A percentile compares a stretch with the other conserved stretches of the same genome.
These are phyloP conservation scores for Plantago coronopus DNA, from an alignment of 305 asterid species.

Conservation along the genomic window DNA sequence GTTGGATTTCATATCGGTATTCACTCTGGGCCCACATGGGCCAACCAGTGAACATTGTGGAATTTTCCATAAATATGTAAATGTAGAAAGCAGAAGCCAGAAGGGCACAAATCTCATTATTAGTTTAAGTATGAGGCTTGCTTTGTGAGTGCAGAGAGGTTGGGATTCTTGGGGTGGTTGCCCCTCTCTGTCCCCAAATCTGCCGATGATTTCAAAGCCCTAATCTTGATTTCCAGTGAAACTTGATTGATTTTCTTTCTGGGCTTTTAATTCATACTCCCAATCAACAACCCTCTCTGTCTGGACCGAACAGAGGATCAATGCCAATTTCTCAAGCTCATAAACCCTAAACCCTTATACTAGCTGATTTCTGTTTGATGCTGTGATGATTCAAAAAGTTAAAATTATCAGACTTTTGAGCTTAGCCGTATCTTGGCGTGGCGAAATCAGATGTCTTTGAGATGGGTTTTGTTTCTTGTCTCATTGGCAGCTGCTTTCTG, in stretches of 20 bases:
- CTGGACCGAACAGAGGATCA: no score
- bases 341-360: neutral
- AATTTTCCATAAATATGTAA: no score
- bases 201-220: conserved; percentile 7
- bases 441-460: conserved; percentile 11
- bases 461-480: conserved; percentile 5
- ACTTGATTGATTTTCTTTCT: no score
- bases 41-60: no score
- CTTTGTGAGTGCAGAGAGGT: neutral
- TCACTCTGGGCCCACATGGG: no score
- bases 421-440: neutral
- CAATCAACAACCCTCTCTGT: no score
- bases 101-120: neutral
- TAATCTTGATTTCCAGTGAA: no score
- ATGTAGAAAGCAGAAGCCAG: neutral
- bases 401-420: conserved; percentile 5
- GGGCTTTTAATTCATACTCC: no score
- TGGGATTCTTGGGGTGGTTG: conserved; percentile 8
- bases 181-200: neutral
- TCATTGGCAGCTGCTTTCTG: conserved; percentile 8
- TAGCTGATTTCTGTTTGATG: neutral
- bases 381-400: conserved; percentile 7
- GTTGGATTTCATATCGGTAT: no score
- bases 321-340: neutral
- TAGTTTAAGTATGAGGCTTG: conserved; percentile 11